Percentiles rank a stretch among this genome's conserved stretches.
These are phyloP conservation scores for Candida maesae DNA, from an alignment of 805 yeast species.

Conservation along the genomic window DNA sequence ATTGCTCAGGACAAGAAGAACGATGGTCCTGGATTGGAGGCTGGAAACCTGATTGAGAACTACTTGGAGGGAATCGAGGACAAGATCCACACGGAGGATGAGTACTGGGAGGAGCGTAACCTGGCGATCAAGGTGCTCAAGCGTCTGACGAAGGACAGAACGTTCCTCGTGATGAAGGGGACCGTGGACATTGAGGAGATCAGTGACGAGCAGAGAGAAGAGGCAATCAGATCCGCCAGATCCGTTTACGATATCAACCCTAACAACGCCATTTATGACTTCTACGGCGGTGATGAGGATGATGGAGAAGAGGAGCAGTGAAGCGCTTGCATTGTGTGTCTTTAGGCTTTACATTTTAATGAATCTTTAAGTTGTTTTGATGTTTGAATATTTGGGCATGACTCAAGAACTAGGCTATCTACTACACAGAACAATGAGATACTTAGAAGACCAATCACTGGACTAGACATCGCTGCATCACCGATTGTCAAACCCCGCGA, in stretches of 20 bases:
- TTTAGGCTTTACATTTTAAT: no score
- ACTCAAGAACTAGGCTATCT: no score
- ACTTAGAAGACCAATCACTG: no score
- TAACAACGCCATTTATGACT: slow-evolving; percentile 73
- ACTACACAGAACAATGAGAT: no score
- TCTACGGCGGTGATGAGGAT: slow-evolving; percentile 20
- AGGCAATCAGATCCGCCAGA: slow-evolving; percentile 26
- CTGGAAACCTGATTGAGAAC: slow-evolving; percentile 71
- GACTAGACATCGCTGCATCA: no score
- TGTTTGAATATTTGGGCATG: no score
- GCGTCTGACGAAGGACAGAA: slow-evolving; percentile 78
- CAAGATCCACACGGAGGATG: slow-evolving; percentile 63
- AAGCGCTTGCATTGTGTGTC: neutral
- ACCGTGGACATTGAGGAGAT: slow-evolving; percentile 29
- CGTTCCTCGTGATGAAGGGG: slow-evolving; percentile 65
- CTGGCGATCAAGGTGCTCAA: slow-evolving; percentile 77
- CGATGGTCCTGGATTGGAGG: slow-evolving; percentile 59
- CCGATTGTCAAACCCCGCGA: no score
- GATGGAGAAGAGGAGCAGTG: neutral
- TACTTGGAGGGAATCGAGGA: slow-evolving; percentile 73
- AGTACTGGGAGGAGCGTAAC: slow-evolving; percentile 65
- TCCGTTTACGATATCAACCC: slow-evolving; percentile 53
- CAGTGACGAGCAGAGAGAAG: slow-evolving; percentile 24
- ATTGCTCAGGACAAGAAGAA: slow-evolving; percentile 54
- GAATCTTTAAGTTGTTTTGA: no score